phyloP scores from a whole-genome alignment of 176 grass and related monocot genomes.

The Oryza glumipatula region DNA sequence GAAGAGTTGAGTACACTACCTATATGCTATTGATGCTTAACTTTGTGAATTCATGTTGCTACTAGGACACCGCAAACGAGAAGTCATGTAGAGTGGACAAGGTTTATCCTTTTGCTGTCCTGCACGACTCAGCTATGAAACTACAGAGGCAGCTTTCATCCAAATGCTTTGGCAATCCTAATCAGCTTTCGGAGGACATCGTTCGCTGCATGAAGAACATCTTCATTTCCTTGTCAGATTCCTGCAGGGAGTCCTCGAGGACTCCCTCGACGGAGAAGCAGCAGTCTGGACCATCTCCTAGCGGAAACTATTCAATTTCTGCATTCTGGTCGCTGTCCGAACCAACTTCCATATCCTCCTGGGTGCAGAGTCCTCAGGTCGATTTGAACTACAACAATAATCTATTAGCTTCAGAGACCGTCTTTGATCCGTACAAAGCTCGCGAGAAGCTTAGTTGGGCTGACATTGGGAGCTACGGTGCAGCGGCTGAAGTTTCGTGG shows the following conservation, averaged over 20 bases:
- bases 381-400: conserved; percentile 63
- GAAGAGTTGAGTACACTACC: too few relatives aligned
- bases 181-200: conserved; percentile 77
- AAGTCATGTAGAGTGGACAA: conserved; percentile 27
- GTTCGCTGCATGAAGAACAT: conserved; percentile 93
- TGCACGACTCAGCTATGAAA: conserved; percentile 39
- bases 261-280: conserved; percentile 38
- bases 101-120: conserved; percentile 3
- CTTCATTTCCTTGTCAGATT: conserved; percentile 80
- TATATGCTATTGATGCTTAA: not conserved
- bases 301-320: conserved; percentile 69
- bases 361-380: conserved; percentile 84
- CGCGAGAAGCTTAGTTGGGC: conserved; percentile 91
- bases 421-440: conserved; percentile 79
- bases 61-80: conserved; percentile 40
- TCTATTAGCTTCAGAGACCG: conserved; percentile 66
- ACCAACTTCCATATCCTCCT: conserved; percentile 61
- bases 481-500: conserved; percentile 82
- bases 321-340: conserved; percentile 70
- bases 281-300: conserved; percentile 57
- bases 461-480: conserved; percentile 78
- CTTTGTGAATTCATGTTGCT: conserved; percentile 11
- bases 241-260: conserved; percentile 46
- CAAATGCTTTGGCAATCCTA: conserved; percentile 64
- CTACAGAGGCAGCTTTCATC: conserved; percentile 56